phyloP scores from a whole-genome alignment of 306 rosid species.

The Quillaja saponaria region DNA sequence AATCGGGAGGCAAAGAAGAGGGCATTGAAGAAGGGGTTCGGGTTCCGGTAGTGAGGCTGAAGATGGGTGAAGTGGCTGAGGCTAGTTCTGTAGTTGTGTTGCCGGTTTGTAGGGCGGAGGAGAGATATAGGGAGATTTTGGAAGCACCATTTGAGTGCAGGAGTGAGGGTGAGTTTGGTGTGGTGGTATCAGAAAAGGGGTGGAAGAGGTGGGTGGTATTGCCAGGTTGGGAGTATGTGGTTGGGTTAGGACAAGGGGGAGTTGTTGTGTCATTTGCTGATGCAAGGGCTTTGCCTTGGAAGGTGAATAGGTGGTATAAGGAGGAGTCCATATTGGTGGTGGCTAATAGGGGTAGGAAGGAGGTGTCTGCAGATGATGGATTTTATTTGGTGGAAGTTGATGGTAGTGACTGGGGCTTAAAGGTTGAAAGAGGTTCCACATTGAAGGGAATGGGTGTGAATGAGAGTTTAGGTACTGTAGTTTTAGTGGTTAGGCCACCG shows the following conservation, averaged over 20 bases:
- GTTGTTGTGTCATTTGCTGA: constrained; percentile 69
- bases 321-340: constrained; percentile 88
- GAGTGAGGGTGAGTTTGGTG: constrained; percentile 65
- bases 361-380: constrained; percentile 60
- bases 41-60: constrained; percentile 86
- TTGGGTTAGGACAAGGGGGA: constrained; percentile 52
- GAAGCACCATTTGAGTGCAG: constrained; percentile 69
- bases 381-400: constrained; percentile 56
- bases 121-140: constrained; percentile 43
- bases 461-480: constrained; percentile 63
- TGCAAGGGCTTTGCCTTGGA: constrained; percentile 85
- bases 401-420: constrained; percentile 38
- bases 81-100: constrained; percentile 58
- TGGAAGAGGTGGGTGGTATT: constrained; percentile 87
- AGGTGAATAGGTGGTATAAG: constrained; percentile 67
- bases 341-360: constrained; percentile 54
- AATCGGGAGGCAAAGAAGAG: constrained; percentile 7
- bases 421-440: constrained; percentile 67
- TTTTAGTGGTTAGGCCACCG: constrained; percentile 85
- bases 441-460: constrained; percentile 54
- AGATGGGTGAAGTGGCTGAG: constrained; percentile 84
- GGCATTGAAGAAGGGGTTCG: neutral
- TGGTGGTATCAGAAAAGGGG: constrained; percentile 76
- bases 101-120: constrained; percentile 70
- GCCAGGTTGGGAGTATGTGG: constrained; percentile 72